Base-by-base conservation (phyloP, 352 stramenopile species). In the Pilasporangium apinafurcum region DNA sequence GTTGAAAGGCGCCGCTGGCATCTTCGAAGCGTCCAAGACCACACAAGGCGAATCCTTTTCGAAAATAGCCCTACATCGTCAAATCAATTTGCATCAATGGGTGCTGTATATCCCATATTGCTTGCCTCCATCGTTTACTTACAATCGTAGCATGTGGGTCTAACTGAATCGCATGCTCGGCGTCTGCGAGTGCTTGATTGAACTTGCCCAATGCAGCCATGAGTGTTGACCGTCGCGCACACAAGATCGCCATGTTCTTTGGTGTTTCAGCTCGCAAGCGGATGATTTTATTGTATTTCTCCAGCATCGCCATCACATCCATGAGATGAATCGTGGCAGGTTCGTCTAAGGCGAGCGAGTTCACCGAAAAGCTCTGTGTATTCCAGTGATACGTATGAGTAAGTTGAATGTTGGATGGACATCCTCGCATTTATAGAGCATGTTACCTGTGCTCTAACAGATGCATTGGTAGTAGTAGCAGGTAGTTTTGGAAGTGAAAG, bases 61-160 rank as follows among this genome's bases (percentile, higher is more conserved):
- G 73, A 43, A 68, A 86, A 37, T 82, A 83, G 8, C 59, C 73
- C 72, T 85, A 31, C 16, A n/a, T n/a, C n/a, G n/a, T n/a, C n/a
- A n/a, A n/a, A n/a, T n/a, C n/a, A n/a, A n/a, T n/a, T n/a, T n/a
- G n/a, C 13, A 50, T 17, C 4, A 26, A 30, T 34, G 2, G 35
- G 22, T n/a, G n/a, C n/a, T n/a, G n/a, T n/a, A n/a, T n/a, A n/a
- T n/a, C n/a, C n/a, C n/a, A 45, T 37, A 47, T 21, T 2, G 8
- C 16, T 18, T 46, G 20, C 17, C 27, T 43, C 2, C 37, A 22
- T 34, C 24, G 32, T 10, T 0, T 24, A 64, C 62, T 33, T 50
- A 85, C 72, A 25, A 76, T 52, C 0, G 69, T 78, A 3, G 64
- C 62, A 17, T 59, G 65, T 1, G 73, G 62, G 8, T 75, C 62